phyloP scores from a whole-genome alignment of 768 basidiomycete genomes.

The Rhodotorula paludigena region DNA sequence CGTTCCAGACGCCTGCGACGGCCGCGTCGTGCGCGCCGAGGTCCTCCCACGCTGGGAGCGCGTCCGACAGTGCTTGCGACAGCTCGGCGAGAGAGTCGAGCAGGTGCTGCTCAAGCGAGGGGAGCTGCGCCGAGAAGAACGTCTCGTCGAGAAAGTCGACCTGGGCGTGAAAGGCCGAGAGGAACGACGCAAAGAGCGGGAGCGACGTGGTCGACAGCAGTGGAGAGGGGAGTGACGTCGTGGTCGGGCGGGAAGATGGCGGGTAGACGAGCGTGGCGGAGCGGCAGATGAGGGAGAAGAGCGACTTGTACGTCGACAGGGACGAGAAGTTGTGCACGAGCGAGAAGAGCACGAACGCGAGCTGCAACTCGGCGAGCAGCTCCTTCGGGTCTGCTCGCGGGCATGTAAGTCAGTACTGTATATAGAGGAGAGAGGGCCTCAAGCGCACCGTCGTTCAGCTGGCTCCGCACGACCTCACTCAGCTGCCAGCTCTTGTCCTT shows the following conservation, averaged over 20 bases:
- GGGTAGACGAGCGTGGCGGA: conserved; percentile 41
- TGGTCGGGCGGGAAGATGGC: neutral
- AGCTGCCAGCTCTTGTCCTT: conserved; percentile 50
- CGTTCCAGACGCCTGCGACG: conserved; percentile 26
- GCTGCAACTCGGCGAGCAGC: conserved; percentile 47
- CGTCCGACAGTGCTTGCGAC: conserved; percentile 24
- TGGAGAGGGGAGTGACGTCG: neutral
- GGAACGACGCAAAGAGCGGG: conserved; percentile 36
- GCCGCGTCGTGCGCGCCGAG: neutral
- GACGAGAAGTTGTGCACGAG: conserved; percentile 49
- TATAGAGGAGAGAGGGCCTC: neutral
- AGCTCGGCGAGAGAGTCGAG: conserved; percentile 33
- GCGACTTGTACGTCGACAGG: conserved; percentile 47
- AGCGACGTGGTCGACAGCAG: conserved; percentile 8
- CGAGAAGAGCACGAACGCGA: conserved; percentile 48
- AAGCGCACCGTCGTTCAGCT: conserved; percentile 45
- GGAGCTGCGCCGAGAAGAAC: conserved; percentile 36
- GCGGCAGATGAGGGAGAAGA: conserved; percentile 46
- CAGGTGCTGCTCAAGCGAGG: conserved; percentile 36
- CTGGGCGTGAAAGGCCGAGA: conserved; percentile 23
- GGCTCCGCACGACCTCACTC: conserved; percentile 40
- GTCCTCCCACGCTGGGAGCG: conserved; percentile 7
- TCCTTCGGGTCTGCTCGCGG: conserved; percentile 41
- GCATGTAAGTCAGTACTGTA: neutral
- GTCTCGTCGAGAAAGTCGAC: conserved; percentile 32